Base-by-base conservation (phyloP, 2,329 filamentous ascomycete genomes). In the Phaeosphaeriaceae sp. region DNA sequence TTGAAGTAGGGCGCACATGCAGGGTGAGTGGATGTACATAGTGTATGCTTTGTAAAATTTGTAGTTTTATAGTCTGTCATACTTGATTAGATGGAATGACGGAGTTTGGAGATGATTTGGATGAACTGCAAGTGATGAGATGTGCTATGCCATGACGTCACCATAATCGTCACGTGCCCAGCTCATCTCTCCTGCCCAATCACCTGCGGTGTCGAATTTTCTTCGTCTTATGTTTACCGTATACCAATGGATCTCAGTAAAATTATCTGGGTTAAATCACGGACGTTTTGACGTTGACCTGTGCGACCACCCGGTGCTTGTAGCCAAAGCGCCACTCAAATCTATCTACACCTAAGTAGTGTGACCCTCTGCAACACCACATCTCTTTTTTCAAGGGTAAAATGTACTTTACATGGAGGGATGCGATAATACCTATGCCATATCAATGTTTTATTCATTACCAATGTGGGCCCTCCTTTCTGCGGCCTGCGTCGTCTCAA, bases 401-500 rank as follows among this genome's bases (percentile, higher is more conserved):
- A 20, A 6, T 20, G 6, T 3, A 7, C 15, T 16, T 17, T 28
- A 11, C 6, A 41, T 18, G 17, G 18, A 13, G 23, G 3, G 0
- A 42, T 32, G 37, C 34, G 33, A 42, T 37, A 28, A 48, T 48
- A 23, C 23, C 23, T 29, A 13, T 6, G 15, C 8, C 20, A 23
- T 21, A 20, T 28, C 42, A 36, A 9, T 36, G 2, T 29, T 13
- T 9, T 13, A 49, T 39, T 30, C 38, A 40, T 18, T 48, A 29
- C 4, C 32, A 44, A 44, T 29, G 34, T 51, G n/a, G 51, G 48
- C 42, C 42, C 37, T 40, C 30, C 37, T 12, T 30, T 33, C 33
- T 35, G 30, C n/a, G 35, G 3, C 28, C 47, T 58, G 56, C 59
- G 54, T 60, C 56, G 52, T 59, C 50, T 47, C 46, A 61, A 68